phyloP scores from a whole-genome alignment of 2,329 filamentous ascomycete species.

The Sodiomyces alkalinus region DNA sequence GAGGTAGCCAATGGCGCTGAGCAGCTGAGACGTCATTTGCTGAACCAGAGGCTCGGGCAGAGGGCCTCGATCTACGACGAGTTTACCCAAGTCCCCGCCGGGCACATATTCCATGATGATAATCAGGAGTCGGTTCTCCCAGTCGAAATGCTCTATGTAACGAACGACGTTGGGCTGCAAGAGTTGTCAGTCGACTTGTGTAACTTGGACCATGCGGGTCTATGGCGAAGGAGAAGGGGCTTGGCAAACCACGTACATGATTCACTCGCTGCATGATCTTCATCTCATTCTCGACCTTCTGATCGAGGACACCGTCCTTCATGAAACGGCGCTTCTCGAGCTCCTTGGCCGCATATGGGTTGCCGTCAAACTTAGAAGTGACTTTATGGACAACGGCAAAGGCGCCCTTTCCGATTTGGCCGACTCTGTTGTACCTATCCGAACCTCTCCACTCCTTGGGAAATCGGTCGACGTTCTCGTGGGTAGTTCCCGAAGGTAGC shows the following conservation, averaged over 20 bases:
- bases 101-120: conserved; percentile 93
- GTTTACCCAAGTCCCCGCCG: conserved; percentile 66
- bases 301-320: conserved; percentile 78
- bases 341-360: conserved; percentile 82
- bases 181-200: conserved; percentile 8
- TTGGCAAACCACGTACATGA: conserved; percentile 46
- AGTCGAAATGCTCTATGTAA: conserved; percentile 79
- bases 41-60: conserved; percentile 57
- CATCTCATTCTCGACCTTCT: conserved; percentile 94
- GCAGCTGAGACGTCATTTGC: conserved; percentile 58
- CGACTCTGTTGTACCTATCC: conserved; percentile 67
- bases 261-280: conserved; percentile 77
- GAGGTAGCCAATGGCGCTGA: conserved; percentile 73
- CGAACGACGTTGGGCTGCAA: conserved; percentile 70
- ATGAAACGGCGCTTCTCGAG: conserved; percentile 86
- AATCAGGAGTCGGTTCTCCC: conserved; percentile 71
- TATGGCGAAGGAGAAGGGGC: background rate
- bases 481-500: conserved; percentile 10
- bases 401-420: conserved; percentile 76
- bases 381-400: conserved; percentile 91
- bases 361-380: conserved; percentile 70
- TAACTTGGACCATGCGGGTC: conserved; percentile 1
- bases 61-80: conserved; percentile 44
- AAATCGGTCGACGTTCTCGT: conserved; percentile 19
- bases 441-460: conserved; percentile 69